These are phyloP conservation scores for Scheffersomyces spartinae DNA, from an alignment of 805 yeast species.

Conservation along the genomic window DNA sequence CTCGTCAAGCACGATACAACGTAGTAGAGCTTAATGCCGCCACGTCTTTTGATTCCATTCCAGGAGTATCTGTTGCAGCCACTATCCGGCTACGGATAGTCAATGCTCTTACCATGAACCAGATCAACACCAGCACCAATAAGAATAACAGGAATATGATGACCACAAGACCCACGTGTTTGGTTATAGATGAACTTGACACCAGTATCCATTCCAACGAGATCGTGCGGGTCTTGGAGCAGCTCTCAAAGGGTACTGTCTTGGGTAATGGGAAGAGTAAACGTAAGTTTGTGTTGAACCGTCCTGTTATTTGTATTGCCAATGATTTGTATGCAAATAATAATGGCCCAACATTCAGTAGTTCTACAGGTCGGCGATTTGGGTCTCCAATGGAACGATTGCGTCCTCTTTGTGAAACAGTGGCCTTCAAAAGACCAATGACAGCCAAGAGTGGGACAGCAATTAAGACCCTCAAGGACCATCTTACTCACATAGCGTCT, in stretches of 20 bases:
- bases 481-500: slow-evolving; percentile 36
- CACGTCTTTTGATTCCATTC: slow-evolving; percentile 51
- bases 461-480: slow-evolving; percentile 26
- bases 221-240: slow-evolving; percentile 39
- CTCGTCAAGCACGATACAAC: slow-evolving; percentile 70
- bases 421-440: slow-evolving; percentile 52
- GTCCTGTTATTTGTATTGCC: slow-evolving; percentile 90
- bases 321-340: slow-evolving; percentile 62
- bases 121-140: no score
- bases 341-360: slow-evolving; percentile 8
- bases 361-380: slow-evolving; percentile 13
- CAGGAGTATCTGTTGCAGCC: slow-evolving; percentile 43
- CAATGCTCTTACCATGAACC: no score
- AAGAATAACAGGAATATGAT: slow-evolving; percentile 58
- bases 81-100: no score
- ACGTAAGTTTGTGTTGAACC: slow-evolving; percentile 33
- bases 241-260: slow-evolving; percentile 40
- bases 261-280: slow-evolving; percentile 12
- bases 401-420: slow-evolving; percentile 61
- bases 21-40: slow-evolving; percentile 77
- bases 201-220: slow-evolving; percentile 24
- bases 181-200: slow-evolving; percentile 85
- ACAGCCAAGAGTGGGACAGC: slow-evolving; percentile 32
- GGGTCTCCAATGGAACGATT: slow-evolving; percentile 61
- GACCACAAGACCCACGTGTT: slow-evolving; percentile 65